These are phyloP conservation scores for Ophiostoma ips DNA, from an alignment of 2,329 filamentous ascomycete species.

Conservation along the genomic window DNA sequence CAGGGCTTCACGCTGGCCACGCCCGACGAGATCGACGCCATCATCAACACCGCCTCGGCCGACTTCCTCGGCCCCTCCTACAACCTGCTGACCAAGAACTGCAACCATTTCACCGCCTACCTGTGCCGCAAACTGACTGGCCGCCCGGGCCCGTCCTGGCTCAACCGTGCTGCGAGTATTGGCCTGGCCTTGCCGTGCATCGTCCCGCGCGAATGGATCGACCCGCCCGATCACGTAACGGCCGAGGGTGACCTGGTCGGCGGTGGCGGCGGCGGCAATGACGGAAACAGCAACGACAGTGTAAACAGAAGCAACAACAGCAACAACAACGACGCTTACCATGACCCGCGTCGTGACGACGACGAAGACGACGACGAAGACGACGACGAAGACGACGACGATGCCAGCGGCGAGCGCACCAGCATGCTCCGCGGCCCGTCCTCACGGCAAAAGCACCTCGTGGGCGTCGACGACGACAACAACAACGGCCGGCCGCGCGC, in stretches of 20 bases:
- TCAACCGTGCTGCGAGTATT: constrained; percentile 75
- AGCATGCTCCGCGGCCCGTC: constrained; percentile 24
- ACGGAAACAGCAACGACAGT: constrained; percentile 33
- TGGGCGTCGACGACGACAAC: constrained; percentile 15
- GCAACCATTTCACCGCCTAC: constrained; percentile 76
- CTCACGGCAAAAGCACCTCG: constrained; percentile 15
- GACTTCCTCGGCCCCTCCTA: constrained; percentile 64
- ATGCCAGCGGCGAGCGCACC: constrained; percentile 29
- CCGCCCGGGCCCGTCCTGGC: constrained; percentile 55
- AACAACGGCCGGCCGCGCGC: constrained; percentile 6
- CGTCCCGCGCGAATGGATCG: constrained; percentile 70
- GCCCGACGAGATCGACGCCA: constrained; percentile 53
- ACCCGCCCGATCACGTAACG: constrained; percentile 61
- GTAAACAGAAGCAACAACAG: constrained; percentile 25
- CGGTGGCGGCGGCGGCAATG: constrained; percentile 41
- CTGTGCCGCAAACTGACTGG: constrained; percentile 62
- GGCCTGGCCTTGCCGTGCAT: constrained; percentile 70
- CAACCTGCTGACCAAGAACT: constrained; percentile 72
- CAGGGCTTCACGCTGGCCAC: constrained; percentile 66
- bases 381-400: constrained; percentile 33
- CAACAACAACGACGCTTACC: constrained; percentile 38
- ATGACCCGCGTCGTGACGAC: constrained; percentile 31
- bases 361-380: constrained; percentile 30
- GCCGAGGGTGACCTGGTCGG: constrained; percentile 54
- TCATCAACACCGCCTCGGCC: constrained; percentile 54